Evolutionary conservation across 2,329 filamentous ascomycete genomes (phyloP).

Genomic region (Neurospora sp.): DNA sequence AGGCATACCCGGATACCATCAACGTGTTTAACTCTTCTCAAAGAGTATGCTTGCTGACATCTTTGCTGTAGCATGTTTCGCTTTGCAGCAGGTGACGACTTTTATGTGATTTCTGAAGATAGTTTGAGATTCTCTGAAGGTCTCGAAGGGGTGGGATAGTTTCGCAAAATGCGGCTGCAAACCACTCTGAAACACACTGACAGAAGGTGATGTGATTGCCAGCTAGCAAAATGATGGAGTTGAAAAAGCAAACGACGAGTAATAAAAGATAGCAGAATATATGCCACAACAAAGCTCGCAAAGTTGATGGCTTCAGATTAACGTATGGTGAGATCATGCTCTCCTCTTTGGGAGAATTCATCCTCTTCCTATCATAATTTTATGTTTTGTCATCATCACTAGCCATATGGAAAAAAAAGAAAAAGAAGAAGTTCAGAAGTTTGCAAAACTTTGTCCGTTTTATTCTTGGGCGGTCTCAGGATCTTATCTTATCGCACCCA

Average conservation of each 20-base stretch:
- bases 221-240: neutral
- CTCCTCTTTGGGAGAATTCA: slow-evolving; percentile 42
- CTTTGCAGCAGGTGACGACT: neutral
- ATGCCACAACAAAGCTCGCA: slow-evolving; percentile 1
- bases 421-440: slow-evolving; percentile 12
- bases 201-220: neutral
- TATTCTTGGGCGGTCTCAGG: neutral
- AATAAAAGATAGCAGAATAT: slow-evolving; percentile 2
- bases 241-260: slow-evolving; percentile 1
- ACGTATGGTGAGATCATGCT: slow-evolving; percentile 50
- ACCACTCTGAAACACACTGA: neutral
- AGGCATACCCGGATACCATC: neutral
- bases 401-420: slow-evolving; percentile 34
- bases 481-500: neutral
- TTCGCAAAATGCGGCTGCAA: neutral
- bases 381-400: slow-evolving; percentile 50
- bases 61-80: neutral
- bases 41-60: neutral
- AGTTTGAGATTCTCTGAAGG: neutral
- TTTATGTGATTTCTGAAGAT: neutral
- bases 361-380: slow-evolving; percentile 60
- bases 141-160: neutral
- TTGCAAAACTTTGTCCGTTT: slow-evolving; percentile 6
- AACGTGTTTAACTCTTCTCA: neutral
- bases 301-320: slow-evolving; percentile 46